These are phyloP conservation scores for Vaccinium darrowii DNA, from an alignment of 148 eudicot genomes.

Conservation along the genomic window DNA sequence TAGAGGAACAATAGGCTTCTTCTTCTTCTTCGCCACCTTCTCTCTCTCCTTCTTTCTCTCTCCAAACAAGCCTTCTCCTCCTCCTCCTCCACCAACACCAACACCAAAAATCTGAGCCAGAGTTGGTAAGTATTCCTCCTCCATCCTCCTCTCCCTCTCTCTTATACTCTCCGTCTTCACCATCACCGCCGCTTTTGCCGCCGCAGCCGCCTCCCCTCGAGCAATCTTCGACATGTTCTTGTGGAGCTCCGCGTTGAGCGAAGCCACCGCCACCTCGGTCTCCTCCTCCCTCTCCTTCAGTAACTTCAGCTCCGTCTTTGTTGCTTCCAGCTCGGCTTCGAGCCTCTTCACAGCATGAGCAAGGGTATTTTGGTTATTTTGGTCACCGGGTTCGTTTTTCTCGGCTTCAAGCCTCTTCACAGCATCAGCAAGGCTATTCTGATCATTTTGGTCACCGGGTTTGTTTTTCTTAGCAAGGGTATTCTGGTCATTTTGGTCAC, in stretches of 20 bases:
- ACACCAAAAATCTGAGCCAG: conserved; percentile 52
- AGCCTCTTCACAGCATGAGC: conserved; percentile 43
- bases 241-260: conserved; percentile 75
- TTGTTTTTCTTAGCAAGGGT: too few relatives aligned
- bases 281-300: conserved; percentile 69
- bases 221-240: conserved; percentile 80
- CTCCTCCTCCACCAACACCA: conserved; percentile 12
- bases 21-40: conserved; percentile 54
- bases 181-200: conserved; percentile 30
- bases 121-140: conserved; percentile 38
- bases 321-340: conserved; percentile 52
- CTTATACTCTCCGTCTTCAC: background rate
- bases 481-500: too few relatives aligned
- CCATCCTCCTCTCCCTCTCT: conserved; percentile 26
- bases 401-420: conserved; percentile 38
- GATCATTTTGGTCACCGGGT: background rate
- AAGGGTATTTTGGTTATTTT: background rate
- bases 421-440: background rate
- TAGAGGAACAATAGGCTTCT: conserved; percentile 22
- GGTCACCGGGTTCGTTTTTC: too few relatives aligned
- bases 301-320: conserved; percentile 65
- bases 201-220: conserved; percentile 53
- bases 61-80: conserved; percentile 15
- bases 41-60: conserved; percentile 20
- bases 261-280: conserved; percentile 70